phyloP scores from a whole-genome alignment of 2,329 filamentous ascomycete species.

The Xylariaceae sp. region DNA sequence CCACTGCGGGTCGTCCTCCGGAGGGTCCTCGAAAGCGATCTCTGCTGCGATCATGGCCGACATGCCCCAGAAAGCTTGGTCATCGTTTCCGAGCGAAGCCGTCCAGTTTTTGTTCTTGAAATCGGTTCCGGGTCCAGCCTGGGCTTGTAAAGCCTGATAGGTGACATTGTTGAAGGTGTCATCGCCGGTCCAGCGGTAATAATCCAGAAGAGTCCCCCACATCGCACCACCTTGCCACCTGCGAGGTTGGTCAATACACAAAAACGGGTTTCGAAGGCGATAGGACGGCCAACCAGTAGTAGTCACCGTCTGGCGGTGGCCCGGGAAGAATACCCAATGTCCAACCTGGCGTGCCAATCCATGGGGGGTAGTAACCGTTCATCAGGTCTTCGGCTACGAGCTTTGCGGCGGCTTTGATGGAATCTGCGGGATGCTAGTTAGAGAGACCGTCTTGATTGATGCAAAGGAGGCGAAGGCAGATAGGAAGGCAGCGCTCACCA shows the following conservation, averaged over 20 bases:
- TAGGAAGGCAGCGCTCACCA: constrained; percentile 20
- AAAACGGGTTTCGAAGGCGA: neutral
- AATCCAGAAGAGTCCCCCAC: constrained; percentile 53
- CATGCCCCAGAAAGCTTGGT: constrained; percentile 64
- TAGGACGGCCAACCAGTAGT: constrained; percentile 27
- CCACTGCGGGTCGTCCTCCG: constrained; percentile 52
- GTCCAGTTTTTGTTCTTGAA: constrained; percentile 46
- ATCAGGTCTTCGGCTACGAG: constrained; percentile 29
- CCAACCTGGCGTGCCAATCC: constrained; percentile 41
- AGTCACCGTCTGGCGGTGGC: constrained; percentile 27
- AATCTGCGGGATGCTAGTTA: constrained; percentile 18
- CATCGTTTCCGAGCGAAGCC: constrained; percentile 48
- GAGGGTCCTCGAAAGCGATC: constrained; percentile 55
- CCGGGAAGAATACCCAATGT: constrained; percentile 32
- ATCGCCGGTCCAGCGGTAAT: constrained; percentile 56
- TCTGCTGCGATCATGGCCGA: constrained; percentile 62
- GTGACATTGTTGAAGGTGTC: constrained; percentile 47
- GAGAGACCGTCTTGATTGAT: neutral
- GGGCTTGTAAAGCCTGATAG: constrained; percentile 43
- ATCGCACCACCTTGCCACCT: constrained; percentile 57
- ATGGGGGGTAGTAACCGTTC: constrained; percentile 20
- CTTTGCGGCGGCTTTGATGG: constrained; percentile 26
- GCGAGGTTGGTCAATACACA: constrained; percentile 8
- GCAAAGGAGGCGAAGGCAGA: neutral
- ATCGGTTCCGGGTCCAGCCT: constrained; percentile 43